Evolutionary conservation across 2,329 filamentous ascomycete species (phyloP).

Genomic region (Lecanoromycetidae sp.): DNA sequence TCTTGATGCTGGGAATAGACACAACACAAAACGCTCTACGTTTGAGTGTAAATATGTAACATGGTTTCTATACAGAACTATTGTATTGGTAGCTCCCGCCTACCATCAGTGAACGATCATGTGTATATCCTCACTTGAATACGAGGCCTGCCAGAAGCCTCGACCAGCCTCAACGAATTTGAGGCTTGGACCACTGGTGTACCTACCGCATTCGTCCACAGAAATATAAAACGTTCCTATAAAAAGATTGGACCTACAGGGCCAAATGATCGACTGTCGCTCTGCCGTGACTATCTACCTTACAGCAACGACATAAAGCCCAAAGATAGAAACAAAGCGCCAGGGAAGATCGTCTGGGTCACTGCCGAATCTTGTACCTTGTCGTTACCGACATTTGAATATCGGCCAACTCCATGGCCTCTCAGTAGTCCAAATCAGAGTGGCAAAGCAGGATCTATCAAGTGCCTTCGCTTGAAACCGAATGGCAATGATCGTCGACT

Average conservation of each 20-base stretch:
- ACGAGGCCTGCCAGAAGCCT: no score
- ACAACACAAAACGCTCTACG: no score
- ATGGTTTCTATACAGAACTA: no score
- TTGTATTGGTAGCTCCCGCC: no score
- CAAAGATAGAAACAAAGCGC: not conserved
- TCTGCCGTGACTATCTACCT: not conserved
- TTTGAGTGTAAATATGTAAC: no score
- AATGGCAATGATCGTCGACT: not conserved
- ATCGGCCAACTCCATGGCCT: not conserved
- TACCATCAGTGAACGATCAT: no score
- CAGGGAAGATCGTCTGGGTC: not conserved
- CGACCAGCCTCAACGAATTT: no score
- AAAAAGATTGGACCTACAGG: not conserved
- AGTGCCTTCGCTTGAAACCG: not conserved
- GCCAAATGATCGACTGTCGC: not conserved
- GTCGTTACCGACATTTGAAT: not conserved
- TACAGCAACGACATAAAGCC: not conserved
- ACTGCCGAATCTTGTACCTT: not conserved
- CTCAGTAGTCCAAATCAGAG: not conserved
- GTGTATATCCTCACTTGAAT: no score
- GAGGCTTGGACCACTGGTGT: no score
- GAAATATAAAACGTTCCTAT: no score
- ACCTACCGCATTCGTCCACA: no score
- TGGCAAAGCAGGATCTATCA: not conserved
- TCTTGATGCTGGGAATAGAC: no score